phyloP scores from a whole-genome alignment of 768 basidiomycete genomes.

The Lentinus tigrinus region DNA sequence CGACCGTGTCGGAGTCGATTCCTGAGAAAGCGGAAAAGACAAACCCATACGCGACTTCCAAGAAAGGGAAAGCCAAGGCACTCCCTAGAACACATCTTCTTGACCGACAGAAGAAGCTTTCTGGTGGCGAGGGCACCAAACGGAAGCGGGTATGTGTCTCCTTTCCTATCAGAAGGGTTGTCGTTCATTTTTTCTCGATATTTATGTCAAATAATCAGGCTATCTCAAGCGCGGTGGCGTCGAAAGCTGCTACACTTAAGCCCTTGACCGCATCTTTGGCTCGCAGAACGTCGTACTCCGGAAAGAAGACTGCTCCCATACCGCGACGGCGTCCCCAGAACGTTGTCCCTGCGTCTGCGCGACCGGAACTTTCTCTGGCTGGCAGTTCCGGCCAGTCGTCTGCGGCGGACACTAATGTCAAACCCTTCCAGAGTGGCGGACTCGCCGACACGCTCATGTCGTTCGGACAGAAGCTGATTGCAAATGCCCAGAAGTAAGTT shows the following conservation, averaged over 20 bases:
- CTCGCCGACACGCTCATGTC: slow-evolving; percentile 49
- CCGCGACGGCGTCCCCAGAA: slow-evolving; percentile 5
- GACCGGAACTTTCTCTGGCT: not conserved
- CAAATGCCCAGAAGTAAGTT: slow-evolving; percentile 6
- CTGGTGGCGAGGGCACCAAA: slow-evolving; percentile 14
- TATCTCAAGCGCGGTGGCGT: slow-evolving; percentile 8
- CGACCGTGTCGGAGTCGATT: not conserved
- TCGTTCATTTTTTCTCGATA: not conserved
- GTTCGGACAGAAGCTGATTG: slow-evolving; percentile 37
- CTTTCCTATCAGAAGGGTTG: not conserved
- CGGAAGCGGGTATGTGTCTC: slow-evolving; percentile 14
- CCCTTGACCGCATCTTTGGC: slow-evolving; percentile 13
- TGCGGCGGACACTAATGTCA: not conserved
- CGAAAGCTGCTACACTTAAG: slow-evolving; percentile 16
- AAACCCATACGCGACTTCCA: not conserved
- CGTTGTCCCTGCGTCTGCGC: not conserved
- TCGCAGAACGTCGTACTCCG: slow-evolving; percentile 3
- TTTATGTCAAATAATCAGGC: slow-evolving; percentile 4
- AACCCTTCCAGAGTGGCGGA: slow-evolving; percentile 24
- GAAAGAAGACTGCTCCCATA: slow-evolving; percentile 3
- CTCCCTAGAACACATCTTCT: not conserved
- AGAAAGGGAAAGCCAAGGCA: slow-evolving; percentile 11
- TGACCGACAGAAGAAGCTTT: slow-evolving; percentile 4
- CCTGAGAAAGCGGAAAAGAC: not conserved
- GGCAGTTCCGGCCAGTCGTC: not conserved